A percentile compares a stretch with the other conserved stretches of the same genome.
Evolutionary conservation across 345 rosid genomes (phyloP).

Genomic region (Euphorbia peplus): DNA sequence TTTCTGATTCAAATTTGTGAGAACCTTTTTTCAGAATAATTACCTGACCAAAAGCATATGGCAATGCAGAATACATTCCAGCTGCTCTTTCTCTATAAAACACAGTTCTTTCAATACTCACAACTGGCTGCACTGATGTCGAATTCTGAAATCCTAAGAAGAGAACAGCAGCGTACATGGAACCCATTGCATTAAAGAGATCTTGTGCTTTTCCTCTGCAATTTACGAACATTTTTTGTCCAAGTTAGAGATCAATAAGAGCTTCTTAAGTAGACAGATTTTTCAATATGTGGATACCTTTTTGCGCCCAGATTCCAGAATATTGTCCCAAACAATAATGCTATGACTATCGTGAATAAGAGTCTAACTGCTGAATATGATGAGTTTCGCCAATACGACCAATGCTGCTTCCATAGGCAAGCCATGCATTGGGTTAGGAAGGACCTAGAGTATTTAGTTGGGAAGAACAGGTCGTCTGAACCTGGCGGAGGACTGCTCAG

Average conservation of each 20-base stretch:
- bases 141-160: constrained; percentile 60
- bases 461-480: constrained; percentile 47
- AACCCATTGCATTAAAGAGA: constrained; percentile 58
- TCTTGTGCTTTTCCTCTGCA: constrained; percentile 46
- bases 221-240: neutral
- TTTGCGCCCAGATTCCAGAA: constrained; percentile 61
- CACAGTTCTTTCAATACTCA: constrained; percentile 60
- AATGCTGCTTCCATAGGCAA: constrained; percentile 66
- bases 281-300: constrained; percentile 32
- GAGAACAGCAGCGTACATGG: constrained; percentile 60
- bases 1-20: neutral
- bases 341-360: constrained; percentile 49
- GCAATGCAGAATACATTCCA: constrained; percentile 70
- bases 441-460: constrained; percentile 42
- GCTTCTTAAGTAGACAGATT: neutral
- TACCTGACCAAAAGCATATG: constrained; percentile 75
- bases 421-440: constrained; percentile 47
- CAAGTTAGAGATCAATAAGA: neutral
- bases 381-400: constrained; percentile 59
- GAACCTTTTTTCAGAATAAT: neutral
- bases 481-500: constrained; percentile 40
- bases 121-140: constrained; percentile 54
- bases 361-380: constrained; percentile 52
- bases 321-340: constrained; percentile 62
- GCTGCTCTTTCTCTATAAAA: constrained; percentile 74